phyloP scores from a whole-genome alignment of 192 early-diverging fungal species.

The Rhizoclosmatium globosum region DNA sequence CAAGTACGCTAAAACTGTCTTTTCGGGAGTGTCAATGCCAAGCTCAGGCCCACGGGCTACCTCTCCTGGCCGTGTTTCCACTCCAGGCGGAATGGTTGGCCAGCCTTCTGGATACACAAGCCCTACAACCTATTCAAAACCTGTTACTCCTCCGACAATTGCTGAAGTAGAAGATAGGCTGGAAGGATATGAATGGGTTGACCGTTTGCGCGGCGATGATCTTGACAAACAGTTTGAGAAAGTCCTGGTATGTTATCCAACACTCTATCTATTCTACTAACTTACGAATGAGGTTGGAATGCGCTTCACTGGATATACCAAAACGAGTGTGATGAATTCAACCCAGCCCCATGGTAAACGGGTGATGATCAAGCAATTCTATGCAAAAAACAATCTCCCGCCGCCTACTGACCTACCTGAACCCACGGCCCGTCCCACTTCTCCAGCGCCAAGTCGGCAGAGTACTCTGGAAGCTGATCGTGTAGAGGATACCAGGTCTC shows the following conservation, averaged over 20 bases:
- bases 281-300: conserved; percentile 4
- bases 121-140: not conserved
- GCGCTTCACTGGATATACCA: conserved; percentile 30
- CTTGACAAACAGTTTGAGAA: conserved; percentile 29
- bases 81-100: not conserved
- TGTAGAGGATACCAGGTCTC: not conserved
- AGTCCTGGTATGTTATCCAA: conserved; percentile 8
- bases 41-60: not conserved
- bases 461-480: not conserved
- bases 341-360: conserved; percentile 13
- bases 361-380: conserved; percentile 18
- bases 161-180: not conserved
- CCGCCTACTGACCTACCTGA: conserved; percentile 4
- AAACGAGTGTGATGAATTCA: conserved; percentile 14
- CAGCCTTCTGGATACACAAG: not conserved
- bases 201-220: not conserved
- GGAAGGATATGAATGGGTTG: conserved; percentile 26
- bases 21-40: not conserved
- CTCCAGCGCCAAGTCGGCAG: not conserved
- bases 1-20: conserved; percentile 21
- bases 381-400: conserved; percentile 4
- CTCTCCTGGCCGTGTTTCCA: not conserved
- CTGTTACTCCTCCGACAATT: not conserved
- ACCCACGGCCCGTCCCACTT: not conserved
- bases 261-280: not conserved